A percentile compares a stretch with the other conserved stretches of the same genome.
Conservation (phyloP, 805 yeast species). For the Saturnispora sekii region DNA sequence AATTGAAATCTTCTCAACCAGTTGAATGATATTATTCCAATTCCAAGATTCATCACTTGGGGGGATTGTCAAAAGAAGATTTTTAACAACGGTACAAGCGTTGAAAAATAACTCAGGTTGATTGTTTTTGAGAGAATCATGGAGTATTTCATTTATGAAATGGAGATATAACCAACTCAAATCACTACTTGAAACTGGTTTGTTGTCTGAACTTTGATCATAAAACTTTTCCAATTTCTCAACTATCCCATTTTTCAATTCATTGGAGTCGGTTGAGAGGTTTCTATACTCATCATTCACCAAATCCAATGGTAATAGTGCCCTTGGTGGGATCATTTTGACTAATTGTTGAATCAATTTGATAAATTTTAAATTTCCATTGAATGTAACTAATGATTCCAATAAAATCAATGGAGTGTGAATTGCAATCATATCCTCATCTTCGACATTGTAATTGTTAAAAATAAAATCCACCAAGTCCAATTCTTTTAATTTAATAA, state of each 20-base stretch:
- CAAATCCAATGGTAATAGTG: slow-evolving; percentile 45
- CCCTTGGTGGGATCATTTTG: slow-evolving; percentile 53
- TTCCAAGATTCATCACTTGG: slow-evolving; percentile 23
- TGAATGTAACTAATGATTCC: slow-evolving; percentile 27
- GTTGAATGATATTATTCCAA: slow-evolving; percentile 19
- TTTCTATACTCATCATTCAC: slow-evolving; percentile 20
- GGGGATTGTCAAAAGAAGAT: slow-evolving; percentile 39
- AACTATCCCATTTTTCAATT: slow-evolving; percentile 9
- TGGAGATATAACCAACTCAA: slow-evolving; percentile 33
- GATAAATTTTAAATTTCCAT: slow-evolving; percentile 27
- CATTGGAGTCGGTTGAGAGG: slow-evolving; percentile 8
- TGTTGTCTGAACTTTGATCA: slow-evolving; percentile 5
- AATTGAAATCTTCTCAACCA: slow-evolving; percentile 20
- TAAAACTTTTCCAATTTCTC: slow-evolving; percentile 16
- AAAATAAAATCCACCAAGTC: slow-evolving; percentile 51
- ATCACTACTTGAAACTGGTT: slow-evolving; percentile 37
- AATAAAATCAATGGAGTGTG: slow-evolving; percentile 70
- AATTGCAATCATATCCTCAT: slow-evolving; percentile 72
- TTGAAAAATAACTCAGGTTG: slow-evolving; percentile 21
- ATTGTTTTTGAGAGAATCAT: slow-evolving; percentile 10
- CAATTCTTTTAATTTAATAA: slow-evolving; percentile 33
- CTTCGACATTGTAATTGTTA: slow-evolving; percentile 60
- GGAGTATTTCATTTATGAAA: slow-evolving; percentile 20
- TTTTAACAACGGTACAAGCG: slow-evolving; percentile 28
- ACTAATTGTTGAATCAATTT: slow-evolving; percentile 34